Evolutionary conservation across 2,329 filamentous ascomycete species (phyloP).

Genomic region (Trichoderma atrobrunneum): DNA sequence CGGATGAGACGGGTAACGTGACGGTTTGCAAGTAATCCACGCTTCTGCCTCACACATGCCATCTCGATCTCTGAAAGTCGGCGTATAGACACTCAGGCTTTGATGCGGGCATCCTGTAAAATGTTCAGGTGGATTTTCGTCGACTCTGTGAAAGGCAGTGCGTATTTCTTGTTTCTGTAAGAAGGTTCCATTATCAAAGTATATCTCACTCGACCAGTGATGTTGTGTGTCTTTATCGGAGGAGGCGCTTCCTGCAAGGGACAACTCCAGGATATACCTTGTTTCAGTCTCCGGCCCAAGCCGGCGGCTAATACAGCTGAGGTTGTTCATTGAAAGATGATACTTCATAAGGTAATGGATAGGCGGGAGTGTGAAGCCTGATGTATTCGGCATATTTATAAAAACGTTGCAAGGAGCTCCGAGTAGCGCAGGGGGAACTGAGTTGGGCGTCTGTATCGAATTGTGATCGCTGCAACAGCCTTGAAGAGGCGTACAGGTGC

Average conservation of each 20-base stretch:
- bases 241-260: not conserved
- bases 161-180: not conserved
- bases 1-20: not conserved
- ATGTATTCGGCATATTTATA: not conserved
- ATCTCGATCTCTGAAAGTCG: not conserved
- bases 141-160: not conserved
- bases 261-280: not conserved
- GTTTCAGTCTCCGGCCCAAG: not conserved
- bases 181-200: not conserved
- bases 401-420: not conserved
- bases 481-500: not conserved
- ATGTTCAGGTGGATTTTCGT: not conserved
- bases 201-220: not conserved
- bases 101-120: slow-evolving; percentile 6
- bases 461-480: not conserved
- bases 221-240: not conserved
- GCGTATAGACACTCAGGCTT: not conserved
- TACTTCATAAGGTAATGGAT: not conserved
- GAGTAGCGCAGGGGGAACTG: not conserved
- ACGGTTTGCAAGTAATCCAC: not conserved
- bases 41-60: not conserved
- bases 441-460: not conserved
- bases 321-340: not conserved
- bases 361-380: not conserved
- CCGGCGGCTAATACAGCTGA: not conserved